Base-by-base conservation (phyloP, 75 land plant genomes). In the Chamaecyparis obtusa region DNA sequence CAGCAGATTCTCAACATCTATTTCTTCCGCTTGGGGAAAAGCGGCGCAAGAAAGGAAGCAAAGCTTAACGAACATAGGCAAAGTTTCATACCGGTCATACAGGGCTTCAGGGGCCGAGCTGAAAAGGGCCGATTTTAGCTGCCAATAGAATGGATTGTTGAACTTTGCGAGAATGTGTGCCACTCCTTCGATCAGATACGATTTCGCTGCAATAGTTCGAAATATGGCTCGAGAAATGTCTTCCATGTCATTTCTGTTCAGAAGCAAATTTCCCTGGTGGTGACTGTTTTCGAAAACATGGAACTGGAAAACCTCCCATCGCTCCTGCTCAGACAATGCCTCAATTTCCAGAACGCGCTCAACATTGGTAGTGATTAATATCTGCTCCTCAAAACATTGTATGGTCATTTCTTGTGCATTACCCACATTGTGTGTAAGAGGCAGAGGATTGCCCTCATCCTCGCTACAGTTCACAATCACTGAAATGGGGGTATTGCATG, bases 1-100 rank as follows among this genome's bases (percentile, higher is more conserved):
- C 83, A 79, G 24, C 83, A 79, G 46, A 41, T 43, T 79, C 11
- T 79, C 83, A 7, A 79, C 83, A 79, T 79, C 46, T 21, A 79
- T 79, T 41, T 41, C 46, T 79, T 79, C 48, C 21, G 41, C 10
- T 41, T 79, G 27, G 21, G 46, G 46, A 43, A 79, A 79, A 1
- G 46, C n/a, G 9, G 46, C 83, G 43, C 49, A 79, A 27, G 43
- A 79, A 41, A 79, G 83, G n/a, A 79, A 79, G 46, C 83, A 79
- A 21, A 9, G 8, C 83, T 79, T 79, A 2, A 69, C 2, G 32
- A 69, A 69, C 21, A 27, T 24, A 2, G 74, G 74, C 33, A 69
- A 2, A 69, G 74, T 33, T 0, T 9, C 24, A 9, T 69, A 69
- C n/a, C 74, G 21, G 10, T 69, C 74, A 30, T 69, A 69, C n/a